Base-by-base conservation (phyloP, 1,139 yeast species). In the Candida sp. region DNA sequence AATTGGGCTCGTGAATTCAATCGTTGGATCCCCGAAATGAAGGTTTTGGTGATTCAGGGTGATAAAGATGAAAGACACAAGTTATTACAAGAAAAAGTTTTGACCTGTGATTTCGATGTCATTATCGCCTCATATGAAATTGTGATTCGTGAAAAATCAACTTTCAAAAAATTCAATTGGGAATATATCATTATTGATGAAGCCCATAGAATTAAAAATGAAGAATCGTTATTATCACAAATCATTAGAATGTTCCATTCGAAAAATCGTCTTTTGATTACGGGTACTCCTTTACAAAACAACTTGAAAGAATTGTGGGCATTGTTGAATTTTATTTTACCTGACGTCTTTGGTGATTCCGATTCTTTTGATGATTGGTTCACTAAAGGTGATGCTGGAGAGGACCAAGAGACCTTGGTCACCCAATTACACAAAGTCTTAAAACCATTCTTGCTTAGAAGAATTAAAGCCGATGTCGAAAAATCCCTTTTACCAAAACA, bases 351-450 rank as follows among this genome's bases (percentile, higher is more conserved):
- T 59, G 82, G 87, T 3, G 91, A 85, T 55, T 77, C 85, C 11
- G 87, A 76, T 43, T 75, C 84, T 0, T 86, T 86, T 58, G 93
- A 85, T 58, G 83, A 77, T 46, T 86, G 91, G 93, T 85, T 85
- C 55, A 66, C 66, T 21, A 55, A 52, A 38, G 57, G 58, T 11
- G 56, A 53, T 21, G 63, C 62, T 5, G 52, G 57, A 5, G 62
- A 61, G 21, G 57, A 58, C 12, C 64, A 63, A 32, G 63, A 64
- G 27, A 70, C 69, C 30, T 77, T 77, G 51, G 84, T 91, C 4
- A 88, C 93, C 21, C 98, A 93, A 65, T 70, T 93, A 41, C 98
- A 91, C 66, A 85, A 90, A 54, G 97, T 93, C 4, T 73, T 91
- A 47, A 79, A 82, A 47, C 95, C 95, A 5, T 86, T 86, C 56